Conservation (phyloP, 1,284 basidiomycete genomes). For the Cryptococcus sp. region DNA sequence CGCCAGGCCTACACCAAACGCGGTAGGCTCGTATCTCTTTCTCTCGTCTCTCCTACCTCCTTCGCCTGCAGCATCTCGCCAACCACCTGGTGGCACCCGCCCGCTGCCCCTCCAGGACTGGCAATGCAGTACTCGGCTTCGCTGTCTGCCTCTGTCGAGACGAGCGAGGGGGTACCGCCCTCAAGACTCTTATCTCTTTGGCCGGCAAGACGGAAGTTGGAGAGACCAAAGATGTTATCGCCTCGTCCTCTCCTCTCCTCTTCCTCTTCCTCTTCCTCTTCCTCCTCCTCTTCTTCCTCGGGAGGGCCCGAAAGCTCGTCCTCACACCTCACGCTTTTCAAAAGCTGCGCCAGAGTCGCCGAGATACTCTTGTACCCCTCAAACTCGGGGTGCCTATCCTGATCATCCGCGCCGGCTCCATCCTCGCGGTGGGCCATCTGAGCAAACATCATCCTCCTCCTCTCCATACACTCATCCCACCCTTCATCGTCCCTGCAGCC, state of each 20-base stretch:
- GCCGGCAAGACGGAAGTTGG: background rate
- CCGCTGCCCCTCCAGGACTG: constrained; percentile 10
- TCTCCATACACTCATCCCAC: constrained; percentile 44
- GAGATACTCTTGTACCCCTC: constrained; percentile 45
- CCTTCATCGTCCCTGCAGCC: constrained; percentile 19
- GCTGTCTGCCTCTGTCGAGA: constrained; percentile 21
- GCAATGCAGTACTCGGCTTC: constrained; percentile 21
- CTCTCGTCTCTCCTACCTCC: background rate
- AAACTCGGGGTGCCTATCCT: constrained; percentile 35
- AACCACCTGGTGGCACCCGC: background rate
- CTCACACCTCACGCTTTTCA: constrained; percentile 21
- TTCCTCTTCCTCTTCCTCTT: constrained; percentile 2
- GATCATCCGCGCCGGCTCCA: constrained; percentile 10
- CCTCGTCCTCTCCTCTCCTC: background rate
- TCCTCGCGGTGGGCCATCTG: constrained; percentile 22
- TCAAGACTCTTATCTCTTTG: background rate
- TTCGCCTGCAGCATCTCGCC: background rate
- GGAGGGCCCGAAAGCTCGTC: background rate
- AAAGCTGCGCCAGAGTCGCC: constrained; percentile 34
- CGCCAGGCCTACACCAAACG: too few species aligned
- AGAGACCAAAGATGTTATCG: constrained; percentile 2
- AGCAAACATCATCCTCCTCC: constrained; percentile 47
- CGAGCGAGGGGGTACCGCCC: constrained; percentile 23
- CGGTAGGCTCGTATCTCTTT: background rate
- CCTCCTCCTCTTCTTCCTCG: constrained; percentile 5